phyloP scores from a whole-genome alignment of 257 asterid genomes.

The Solanum chaucha region DNA sequence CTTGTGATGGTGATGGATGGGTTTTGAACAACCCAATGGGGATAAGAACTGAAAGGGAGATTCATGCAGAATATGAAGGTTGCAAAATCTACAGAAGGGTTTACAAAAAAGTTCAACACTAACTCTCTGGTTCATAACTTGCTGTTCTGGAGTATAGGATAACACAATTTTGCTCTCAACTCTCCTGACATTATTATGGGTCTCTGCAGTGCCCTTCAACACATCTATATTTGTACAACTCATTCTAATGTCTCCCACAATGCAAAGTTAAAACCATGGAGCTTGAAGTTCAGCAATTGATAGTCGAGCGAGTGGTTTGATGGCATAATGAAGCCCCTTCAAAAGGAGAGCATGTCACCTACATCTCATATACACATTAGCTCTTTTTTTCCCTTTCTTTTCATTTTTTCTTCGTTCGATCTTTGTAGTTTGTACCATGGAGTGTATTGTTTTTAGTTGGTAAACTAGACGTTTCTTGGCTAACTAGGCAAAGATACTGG shows the following conservation, averaged over 20 bases:
- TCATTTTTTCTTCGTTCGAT: not conserved
- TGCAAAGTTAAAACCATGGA: not conserved
- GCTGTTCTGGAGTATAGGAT: not conserved
- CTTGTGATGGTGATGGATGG: constrained; percentile 71
- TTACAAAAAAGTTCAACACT: constrained; percentile 32
- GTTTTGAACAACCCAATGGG: constrained; percentile 77
- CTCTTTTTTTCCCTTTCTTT: not conserved
- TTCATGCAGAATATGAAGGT: constrained; percentile 84
- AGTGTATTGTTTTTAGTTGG: not conserved
- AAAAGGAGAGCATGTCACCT: not conserved
- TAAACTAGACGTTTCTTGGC: not conserved
- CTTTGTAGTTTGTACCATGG: not conserved
- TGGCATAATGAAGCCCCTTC: not conserved
- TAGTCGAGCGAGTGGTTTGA: not conserved
- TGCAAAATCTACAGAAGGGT: constrained; percentile 68
- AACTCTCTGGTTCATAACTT: not conserved
- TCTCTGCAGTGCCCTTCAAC: not conserved
- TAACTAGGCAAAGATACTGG: not conserved
- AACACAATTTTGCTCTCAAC: not conserved
- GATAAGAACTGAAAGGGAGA: constrained; percentile 79
- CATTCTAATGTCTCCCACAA: not conserved
- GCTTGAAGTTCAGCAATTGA: not conserved
- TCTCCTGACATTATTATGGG: not conserved
- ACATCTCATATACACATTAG: not conserved
- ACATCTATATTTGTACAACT: not conserved